Evolutionary conservation across 805 yeast species (phyloP).

Genomic region (Candida koratica): DNA sequence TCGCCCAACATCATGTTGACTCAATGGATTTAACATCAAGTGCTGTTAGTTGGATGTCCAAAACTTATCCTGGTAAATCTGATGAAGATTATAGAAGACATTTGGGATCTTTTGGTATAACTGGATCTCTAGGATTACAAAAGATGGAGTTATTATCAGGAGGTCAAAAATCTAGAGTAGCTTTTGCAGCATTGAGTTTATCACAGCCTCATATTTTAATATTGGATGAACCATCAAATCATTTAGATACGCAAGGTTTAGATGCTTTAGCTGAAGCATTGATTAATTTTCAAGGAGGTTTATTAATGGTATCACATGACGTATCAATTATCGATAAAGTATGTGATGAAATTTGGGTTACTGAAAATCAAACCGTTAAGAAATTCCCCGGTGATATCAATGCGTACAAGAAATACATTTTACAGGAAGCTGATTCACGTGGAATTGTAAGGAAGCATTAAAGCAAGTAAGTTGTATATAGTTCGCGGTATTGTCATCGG

Average conservation of each 20-base stretch:
- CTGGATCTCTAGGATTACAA: constrained; percentile 89
- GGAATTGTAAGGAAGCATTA: constrained; percentile 92
- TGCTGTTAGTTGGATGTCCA: constrained; percentile 94
- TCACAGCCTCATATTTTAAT: constrained; percentile 86
- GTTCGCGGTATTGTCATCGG: no score
- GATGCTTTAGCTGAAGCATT: constrained; percentile 93
- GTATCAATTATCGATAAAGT: constrained; percentile 84
- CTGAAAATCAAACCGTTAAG: constrained; percentile 78
- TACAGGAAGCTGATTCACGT: constrained; percentile 67
- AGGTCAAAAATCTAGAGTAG: constrained; percentile 98
- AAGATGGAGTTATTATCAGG: constrained; percentile 88
- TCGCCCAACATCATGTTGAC: constrained; percentile 98
- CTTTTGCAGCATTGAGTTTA: constrained; percentile 92
- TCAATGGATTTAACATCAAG: constrained; percentile 84
- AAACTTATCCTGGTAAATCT: constrained; percentile 83
- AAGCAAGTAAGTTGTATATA: not conserved
- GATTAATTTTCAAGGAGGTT: constrained; percentile 87
- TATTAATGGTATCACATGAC: constrained; percentile 97
- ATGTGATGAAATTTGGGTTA: constrained; percentile 93
- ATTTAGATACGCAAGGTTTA: constrained; percentile 95
- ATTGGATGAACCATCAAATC: constrained; percentile 97
- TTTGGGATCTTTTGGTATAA: constrained; percentile 94
- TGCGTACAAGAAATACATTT: constrained; percentile 85
- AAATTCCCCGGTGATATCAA: constrained; percentile 79
- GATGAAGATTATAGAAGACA: constrained; percentile 97